Conservation (phyloP, 1,284 basidiomycete genomes). For the Inonotus hispidus region DNA sequence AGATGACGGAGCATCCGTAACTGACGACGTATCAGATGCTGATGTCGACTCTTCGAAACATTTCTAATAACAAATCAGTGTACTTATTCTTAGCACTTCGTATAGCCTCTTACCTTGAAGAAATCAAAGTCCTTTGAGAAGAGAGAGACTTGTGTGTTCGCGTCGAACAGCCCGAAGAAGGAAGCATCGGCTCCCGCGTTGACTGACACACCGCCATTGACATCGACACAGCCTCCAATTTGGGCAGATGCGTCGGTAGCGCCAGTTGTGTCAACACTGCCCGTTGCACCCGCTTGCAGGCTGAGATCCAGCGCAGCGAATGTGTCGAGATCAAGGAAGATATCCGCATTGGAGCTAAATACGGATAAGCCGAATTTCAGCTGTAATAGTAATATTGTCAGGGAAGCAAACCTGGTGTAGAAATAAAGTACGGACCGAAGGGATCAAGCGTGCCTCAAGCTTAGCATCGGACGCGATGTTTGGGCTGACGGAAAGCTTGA, state of each 20-base stretch:
- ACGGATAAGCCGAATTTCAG: slow-evolving; percentile 40
- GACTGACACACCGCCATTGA: slow-evolving; percentile 24
- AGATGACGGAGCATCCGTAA: no score
- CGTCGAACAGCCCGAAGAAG: slow-evolving; percentile 28
- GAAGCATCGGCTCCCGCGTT: slow-evolving; percentile 26
- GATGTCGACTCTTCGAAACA: not conserved
- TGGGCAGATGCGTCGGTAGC: not conserved
- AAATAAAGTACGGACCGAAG: slow-evolving; percentile 26
- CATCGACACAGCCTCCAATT: slow-evolving; percentile 26
- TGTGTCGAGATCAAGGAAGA: slow-evolving; percentile 43
- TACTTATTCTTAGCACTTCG: no score
- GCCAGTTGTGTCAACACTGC: slow-evolving; percentile 2
- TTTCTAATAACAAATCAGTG: not conserved
- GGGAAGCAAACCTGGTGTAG: not conserved
- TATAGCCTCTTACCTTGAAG: slow-evolving; percentile 23
- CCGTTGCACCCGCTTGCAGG: slow-evolving; percentile 25
- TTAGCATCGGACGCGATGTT: slow-evolving; percentile 35
- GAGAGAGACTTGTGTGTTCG: slow-evolving; percentile 23
- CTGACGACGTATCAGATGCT: not conserved
- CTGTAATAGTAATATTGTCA: slow-evolving; percentile 10
- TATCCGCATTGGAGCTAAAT: slow-evolving; percentile 33
- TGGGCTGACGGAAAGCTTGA: slow-evolving; percentile 39
- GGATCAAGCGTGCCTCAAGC: slow-evolving; percentile 44
- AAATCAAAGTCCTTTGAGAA: slow-evolving; percentile 28
- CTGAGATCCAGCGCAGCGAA: slow-evolving; percentile 34